Evolutionary conservation across 768 basidiomycete species (phyloP), one percentile per base, ranked within the genome.

Genomic region (Termitomyces sp.): DNA sequence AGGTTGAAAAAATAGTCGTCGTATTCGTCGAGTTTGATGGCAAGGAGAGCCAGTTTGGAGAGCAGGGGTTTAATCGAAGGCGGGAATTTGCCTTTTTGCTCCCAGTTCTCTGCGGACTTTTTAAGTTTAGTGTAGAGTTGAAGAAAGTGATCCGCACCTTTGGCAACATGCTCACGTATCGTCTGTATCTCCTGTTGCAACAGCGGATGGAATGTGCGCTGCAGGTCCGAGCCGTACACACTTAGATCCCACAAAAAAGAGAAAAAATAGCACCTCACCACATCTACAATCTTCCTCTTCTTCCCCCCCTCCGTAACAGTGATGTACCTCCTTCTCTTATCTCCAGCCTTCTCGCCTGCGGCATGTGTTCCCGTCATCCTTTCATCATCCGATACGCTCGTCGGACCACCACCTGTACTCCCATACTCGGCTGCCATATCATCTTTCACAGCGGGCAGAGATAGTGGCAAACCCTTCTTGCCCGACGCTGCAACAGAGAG

Each of bases 1-100:
- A 88, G 76, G 63, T 84, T 86, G 73, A 96, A 98, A 69, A 96
- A 96, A 63, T 89, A 82, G 17, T 96, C 94, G 59, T 92, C 89
- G 70, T 96, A 97, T 67, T 95, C 86, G 68, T 86, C 89, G n/a
- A 90, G 78, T 27, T 79, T 75, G 64, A 96, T 83, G 0, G 96
- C 95, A 49, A 85, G 79, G 39, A 91, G 66, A 0, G 94, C 91
- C 40, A 91, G 79, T 10, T 81, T 68, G n/a, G 77, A 74, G 3
- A 98, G 79, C 5, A 82, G 60, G 0, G 89, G 89, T 60, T 91
- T 92, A 61, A 99, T 73, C 5, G 70, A 64, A 0, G 86, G 85
- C 8, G 96, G 96, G 74, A 99, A 99, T 67, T 93, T 95, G 64
- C 88, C 88, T 73, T 92, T 94, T 57, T 80, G 74, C 40, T 81